These are phyloP conservation scores for Epichloe sp. DNA, from an alignment of 2,329 filamentous ascomycete genomes.

Conservation along the genomic window DNA sequence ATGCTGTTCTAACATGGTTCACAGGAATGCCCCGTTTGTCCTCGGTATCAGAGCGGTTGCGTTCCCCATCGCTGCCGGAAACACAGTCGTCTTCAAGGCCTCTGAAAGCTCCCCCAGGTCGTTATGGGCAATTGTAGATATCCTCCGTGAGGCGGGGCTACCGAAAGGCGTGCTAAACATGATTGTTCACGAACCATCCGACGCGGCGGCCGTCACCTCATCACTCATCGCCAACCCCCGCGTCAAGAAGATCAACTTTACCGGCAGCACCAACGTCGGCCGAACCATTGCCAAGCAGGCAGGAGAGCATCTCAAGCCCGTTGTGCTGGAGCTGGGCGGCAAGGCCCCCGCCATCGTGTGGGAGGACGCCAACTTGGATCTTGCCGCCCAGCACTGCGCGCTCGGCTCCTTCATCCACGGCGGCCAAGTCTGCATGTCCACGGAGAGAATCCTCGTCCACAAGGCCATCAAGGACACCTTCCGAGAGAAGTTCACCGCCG, in stretches of 20 bases:
- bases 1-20: not conserved
- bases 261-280: slow-evolving; percentile 62
- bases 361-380: slow-evolving; percentile 64
- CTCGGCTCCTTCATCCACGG: slow-evolving; percentile 59
- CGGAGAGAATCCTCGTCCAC: slow-evolving; percentile 57
- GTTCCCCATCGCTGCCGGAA: slow-evolving; percentile 62
- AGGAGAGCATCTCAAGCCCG: slow-evolving; percentile 64
- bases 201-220: slow-evolving; percentile 54
- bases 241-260: slow-evolving; percentile 78
- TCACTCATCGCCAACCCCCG: slow-evolving; percentile 53
- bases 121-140: slow-evolving; percentile 47
- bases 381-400: slow-evolving; percentile 55
- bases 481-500: slow-evolving; percentile 25
- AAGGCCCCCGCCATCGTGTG: slow-evolving; percentile 70
- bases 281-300: slow-evolving; percentile 57
- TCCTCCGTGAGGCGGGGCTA: slow-evolving; percentile 62
- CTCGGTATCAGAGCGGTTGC: slow-evolving; percentile 41
- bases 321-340: slow-evolving; percentile 70
- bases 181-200: slow-evolving; percentile 49
- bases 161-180: slow-evolving; percentile 64
- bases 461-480: slow-evolving; percentile 33
- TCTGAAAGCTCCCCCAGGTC: slow-evolving; percentile 51
- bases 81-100: slow-evolving; percentile 61
- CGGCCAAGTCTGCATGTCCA: slow-evolving; percentile 80
- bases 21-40: slow-evolving; percentile 44